phyloP scores from a whole-genome alignment of 768 basidiomycete species.

The Tricholoma hemisulphureum region DNA sequence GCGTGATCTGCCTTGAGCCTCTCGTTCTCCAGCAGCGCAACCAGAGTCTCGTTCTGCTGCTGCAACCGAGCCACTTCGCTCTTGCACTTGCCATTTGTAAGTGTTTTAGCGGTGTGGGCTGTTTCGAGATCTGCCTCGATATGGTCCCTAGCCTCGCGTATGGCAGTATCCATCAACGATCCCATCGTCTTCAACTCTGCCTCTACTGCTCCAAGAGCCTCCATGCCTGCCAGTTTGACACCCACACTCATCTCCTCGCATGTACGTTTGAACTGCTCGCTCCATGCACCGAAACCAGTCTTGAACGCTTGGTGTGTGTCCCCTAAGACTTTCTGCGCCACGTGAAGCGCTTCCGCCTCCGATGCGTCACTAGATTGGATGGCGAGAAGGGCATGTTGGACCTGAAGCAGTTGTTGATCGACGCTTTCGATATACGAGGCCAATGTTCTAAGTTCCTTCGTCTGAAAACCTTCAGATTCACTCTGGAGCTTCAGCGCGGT shows the following conservation, averaged over 20 bases:
- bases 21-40: constrained; percentile 62
- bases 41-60: constrained; percentile 68
- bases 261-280: constrained; percentile 46
- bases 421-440: constrained; percentile 51
- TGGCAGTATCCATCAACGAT: constrained; percentile 57
- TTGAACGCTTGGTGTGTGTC: constrained; percentile 55
- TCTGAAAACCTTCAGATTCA: constrained; percentile 56
- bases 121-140: constrained; percentile 54
- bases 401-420: constrained; percentile 53
- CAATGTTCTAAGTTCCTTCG: constrained; percentile 55
- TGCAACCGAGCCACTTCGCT: constrained; percentile 61
- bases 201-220: constrained; percentile 53
- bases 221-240: constrained; percentile 41
- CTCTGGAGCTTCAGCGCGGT: constrained; percentile 51
- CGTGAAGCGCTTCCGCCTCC: constrained; percentile 51
- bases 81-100: constrained; percentile 46
- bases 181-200: constrained; percentile 57
- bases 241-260: constrained; percentile 49
- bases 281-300: constrained; percentile 54
- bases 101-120: constrained; percentile 45
- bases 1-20: constrained; percentile 62
- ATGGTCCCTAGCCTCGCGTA: constrained; percentile 57
- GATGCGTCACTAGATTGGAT: constrained; percentile 57
- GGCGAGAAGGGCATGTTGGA: constrained; percentile 49
- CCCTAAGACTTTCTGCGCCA: constrained; percentile 48